A percentile compares a stretch with the other conserved stretches of the same genome.
Evolutionary conservation across 2,329 filamentous ascomycete genomes (phyloP).

Genomic region (Venturia aucupariae): DNA sequence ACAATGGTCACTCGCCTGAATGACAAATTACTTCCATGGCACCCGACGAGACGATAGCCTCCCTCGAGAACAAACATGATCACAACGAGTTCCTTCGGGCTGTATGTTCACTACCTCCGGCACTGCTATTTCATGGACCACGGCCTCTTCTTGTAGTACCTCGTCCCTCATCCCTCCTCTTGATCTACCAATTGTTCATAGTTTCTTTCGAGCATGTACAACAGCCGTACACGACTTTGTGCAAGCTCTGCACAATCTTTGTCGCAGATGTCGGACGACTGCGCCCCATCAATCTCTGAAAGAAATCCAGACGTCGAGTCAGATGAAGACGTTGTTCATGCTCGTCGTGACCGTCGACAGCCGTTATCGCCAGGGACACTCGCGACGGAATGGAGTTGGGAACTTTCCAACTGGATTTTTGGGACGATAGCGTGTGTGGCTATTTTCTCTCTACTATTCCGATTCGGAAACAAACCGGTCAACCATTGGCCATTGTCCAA

Average conservation of each 20-base stretch:
- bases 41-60: too few species aligned
- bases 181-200: not conserved
- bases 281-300: not conserved
- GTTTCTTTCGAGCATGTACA: not conserved
- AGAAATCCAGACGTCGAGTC: not conserved
- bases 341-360: not conserved
- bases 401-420: not conserved
- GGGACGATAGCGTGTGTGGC: not conserved
- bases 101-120: not conserved
- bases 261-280: not conserved
- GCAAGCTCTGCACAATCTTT: not conserved
- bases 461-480: not conserved
- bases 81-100: not conserved
- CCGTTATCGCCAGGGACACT: not conserved
- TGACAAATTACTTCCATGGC: not conserved
- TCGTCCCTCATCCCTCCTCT: not conserved
- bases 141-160: not conserved
- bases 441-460: not conserved
- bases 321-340: not conserved
- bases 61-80: not conserved
- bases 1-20: not conserved
- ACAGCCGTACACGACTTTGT: not conserved
- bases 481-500: not conserved
- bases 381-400: not conserved
- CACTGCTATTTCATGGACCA: not conserved